Evolutionary conservation across 768 basidiomycete genomes (phyloP).

Genomic region (Tulasnella sp.): DNA sequence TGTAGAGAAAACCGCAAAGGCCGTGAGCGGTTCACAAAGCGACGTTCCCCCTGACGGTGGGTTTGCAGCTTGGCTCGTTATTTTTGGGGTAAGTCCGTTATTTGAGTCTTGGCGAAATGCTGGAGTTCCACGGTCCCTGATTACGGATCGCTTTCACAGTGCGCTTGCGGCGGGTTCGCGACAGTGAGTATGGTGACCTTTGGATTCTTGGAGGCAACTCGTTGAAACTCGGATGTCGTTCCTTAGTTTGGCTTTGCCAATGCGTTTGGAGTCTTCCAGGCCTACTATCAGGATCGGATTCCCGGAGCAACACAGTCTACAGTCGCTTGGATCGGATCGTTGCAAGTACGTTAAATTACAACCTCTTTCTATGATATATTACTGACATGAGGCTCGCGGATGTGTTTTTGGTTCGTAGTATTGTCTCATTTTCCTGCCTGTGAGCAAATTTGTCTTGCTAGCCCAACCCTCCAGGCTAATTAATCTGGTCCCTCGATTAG

Average conservation of each 20-base stretch:
- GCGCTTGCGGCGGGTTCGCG: constrained; percentile 17
- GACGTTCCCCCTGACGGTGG: constrained; percentile 15
- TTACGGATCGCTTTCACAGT: not conserved
- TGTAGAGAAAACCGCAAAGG: not conserved
- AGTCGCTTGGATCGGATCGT: constrained; percentile 26
- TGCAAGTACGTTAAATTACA: constrained; percentile 1
- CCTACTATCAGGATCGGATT: constrained; percentile 11
- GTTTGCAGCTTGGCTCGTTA: constrained; percentile 20
- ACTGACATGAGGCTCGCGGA: too few relatives aligned
- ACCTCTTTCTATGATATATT: not conserved
- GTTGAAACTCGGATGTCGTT: not conserved
- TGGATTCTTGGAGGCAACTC: not conserved
- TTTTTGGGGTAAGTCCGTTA: constrained; percentile 8
- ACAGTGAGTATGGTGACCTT: not conserved
- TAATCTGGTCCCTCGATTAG: not conserved
- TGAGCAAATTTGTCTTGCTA: not conserved
- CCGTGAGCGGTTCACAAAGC: not conserved
- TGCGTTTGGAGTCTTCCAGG: constrained; percentile 22
- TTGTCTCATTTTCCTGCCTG: constrained; percentile 27
- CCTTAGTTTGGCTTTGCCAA: constrained; percentile 1
- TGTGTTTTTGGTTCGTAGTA: not conserved
- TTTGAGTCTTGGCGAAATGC: not conserved
- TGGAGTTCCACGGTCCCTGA: not conserved
- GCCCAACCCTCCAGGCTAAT: not conserved
- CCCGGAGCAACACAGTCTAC: constrained; percentile 19